A percentile compares a stretch with the other conserved stretches of the same genome.
Evolutionary conservation across 352 stramenopile species (phyloP).

Genomic region (Blastocystis sp.): DNA sequence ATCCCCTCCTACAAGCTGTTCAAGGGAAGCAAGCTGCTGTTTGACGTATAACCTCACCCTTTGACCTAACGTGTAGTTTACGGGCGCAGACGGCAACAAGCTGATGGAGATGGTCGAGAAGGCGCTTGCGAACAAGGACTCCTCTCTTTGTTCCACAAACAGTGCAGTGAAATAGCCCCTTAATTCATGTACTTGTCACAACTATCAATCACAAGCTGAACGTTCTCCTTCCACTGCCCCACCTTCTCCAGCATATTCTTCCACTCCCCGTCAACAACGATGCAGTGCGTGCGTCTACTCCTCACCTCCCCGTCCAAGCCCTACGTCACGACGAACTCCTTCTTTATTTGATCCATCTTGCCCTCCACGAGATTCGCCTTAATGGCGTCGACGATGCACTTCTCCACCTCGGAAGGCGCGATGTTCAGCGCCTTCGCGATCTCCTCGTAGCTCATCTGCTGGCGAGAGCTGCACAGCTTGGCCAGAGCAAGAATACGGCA

Average conservation of each 20-base stretch:
- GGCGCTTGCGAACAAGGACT: conserved; percentile 18
- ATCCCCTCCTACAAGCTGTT: conserved; percentile 35
- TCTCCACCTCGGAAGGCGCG: conserved; percentile 7
- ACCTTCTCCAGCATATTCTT: conserved; percentile 63
- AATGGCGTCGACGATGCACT: conserved; percentile 24
- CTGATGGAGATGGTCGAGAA: conserved; percentile 20
- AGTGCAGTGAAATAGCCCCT: background rate
- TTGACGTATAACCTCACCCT: background rate
- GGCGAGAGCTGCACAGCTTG: conserved; percentile 26
- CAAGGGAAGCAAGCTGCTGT: conserved; percentile 15
- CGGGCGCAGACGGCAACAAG: background rate
- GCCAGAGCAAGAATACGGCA: conserved; percentile 8
- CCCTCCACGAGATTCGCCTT: conserved; percentile 39
- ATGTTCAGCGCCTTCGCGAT: conserved; percentile 51
- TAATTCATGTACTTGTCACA: conserved; percentile 25
- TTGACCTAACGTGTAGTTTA: conserved; percentile 12
- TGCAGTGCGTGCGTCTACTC: conserved; percentile 20
- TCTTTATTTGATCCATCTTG: conserved; percentile 60
- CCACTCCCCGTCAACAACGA: conserved; percentile 62
- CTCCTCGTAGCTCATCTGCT: conserved; percentile 35
- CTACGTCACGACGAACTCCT: conserved; percentile 61
- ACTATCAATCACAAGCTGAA: conserved; percentile 57
- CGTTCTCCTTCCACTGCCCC: conserved; percentile 54
- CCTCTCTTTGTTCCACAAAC: background rate
- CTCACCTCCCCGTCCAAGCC: background rate